These are phyloP conservation scores for Porcisia hertigi DNA, from an alignment of 208 protist species.

Conservation along the genomic window DNA sequence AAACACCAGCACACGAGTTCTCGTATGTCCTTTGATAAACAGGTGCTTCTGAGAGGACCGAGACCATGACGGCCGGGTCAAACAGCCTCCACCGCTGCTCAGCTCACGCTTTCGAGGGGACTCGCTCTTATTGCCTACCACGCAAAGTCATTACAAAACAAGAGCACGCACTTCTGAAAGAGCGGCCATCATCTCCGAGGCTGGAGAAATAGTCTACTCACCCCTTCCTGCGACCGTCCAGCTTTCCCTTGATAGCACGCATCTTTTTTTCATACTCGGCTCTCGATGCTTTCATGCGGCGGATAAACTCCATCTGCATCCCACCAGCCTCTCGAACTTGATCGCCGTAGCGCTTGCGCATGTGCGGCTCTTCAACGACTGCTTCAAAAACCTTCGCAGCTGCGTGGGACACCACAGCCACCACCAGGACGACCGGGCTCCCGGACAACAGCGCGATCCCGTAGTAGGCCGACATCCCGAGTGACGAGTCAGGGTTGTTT, in stretches of 20 bases:
- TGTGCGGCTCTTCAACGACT: constrained; percentile 84
- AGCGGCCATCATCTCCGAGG: neutral
- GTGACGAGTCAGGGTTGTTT: constrained; percentile 93
- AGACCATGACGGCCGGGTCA: neutral
- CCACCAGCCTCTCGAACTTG: constrained; percentile 53
- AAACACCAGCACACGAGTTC: neutral
- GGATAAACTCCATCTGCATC: constrained; percentile 54
- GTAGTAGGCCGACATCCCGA: constrained; percentile 91
- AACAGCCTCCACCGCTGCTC: neutral
- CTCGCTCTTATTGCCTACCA: neutral
- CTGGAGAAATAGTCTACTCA: neutral
- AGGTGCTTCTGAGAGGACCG: neutral
- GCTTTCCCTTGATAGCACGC: constrained; percentile 30
- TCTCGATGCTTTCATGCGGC: constrained; percentile 38
- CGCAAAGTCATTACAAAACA: neutral
- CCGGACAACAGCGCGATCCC: constrained; percentile 87
- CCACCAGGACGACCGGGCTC: constrained; percentile 60
- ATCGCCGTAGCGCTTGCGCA: constrained; percentile 52
- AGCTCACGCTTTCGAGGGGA: neutral
- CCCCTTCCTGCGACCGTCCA: constrained; percentile 40
- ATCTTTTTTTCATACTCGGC: constrained; percentile 48
- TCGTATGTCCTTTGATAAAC: neutral
- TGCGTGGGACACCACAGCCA: constrained; percentile 83
- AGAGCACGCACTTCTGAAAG: neutral
- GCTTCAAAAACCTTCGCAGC: constrained; percentile 81